phyloP scores from a whole-genome alignment of 192 early-diverging fungal species.

The Phlyctochytrium planicorne region DNA sequence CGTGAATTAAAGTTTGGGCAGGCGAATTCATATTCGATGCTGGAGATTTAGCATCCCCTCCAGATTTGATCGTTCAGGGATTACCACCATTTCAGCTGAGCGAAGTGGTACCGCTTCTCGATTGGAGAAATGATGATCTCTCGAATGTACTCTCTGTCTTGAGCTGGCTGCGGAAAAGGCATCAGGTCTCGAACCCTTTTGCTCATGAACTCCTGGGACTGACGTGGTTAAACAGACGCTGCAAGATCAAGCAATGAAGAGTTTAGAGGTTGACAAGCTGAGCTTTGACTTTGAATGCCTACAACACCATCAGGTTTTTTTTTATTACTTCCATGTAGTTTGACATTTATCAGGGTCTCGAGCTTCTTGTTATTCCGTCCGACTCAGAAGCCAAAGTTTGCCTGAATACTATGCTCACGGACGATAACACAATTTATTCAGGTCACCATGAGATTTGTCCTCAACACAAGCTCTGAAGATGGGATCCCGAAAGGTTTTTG shows the following conservation, averaged over 20 bases:
- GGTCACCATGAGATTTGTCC: neutral
- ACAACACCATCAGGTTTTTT: neutral
- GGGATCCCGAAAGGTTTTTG: neutral
- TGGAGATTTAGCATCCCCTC: neutral
- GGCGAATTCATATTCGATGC: slow-evolving; percentile 3
- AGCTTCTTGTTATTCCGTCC: neutral
- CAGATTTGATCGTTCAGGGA: neutral
- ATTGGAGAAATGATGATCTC: neutral
- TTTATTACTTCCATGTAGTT: neutral
- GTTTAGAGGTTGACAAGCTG: neutral
- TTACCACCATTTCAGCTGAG: neutral
- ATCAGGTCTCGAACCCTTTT: slow-evolving; percentile 5
- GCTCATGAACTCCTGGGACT: neutral
- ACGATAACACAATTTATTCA: neutral
- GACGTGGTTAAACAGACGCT: neutral
- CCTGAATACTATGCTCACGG: neutral
- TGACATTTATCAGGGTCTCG: too few species aligned
- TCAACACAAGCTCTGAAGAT: neutral
- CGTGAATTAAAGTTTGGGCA: neutral
- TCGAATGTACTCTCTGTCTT: neutral
- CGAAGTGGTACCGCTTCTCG: neutral
- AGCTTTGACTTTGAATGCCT: neutral
- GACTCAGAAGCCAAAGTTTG: neutral
- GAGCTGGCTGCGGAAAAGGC: neutral
- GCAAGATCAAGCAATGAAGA: neutral